Evolutionary conservation across 1,284 basidiomycete genomes (phyloP).

Genomic region (Bondarzewia mesenterica): DNA sequence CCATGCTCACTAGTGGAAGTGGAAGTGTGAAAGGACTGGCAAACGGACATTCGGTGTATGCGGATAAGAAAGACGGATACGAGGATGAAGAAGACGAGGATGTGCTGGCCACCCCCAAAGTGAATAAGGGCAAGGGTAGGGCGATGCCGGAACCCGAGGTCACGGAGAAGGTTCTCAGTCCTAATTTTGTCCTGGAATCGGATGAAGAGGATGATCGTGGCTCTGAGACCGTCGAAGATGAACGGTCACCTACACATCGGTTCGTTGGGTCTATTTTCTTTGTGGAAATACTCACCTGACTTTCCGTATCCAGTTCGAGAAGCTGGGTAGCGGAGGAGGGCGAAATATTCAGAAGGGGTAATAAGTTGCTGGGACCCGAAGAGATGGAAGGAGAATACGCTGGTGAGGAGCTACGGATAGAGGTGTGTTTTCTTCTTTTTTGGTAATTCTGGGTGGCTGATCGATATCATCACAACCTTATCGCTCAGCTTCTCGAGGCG

Average conservation of each 20-base stretch:
- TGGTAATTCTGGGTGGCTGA: background rate
- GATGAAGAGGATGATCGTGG: constrained; percentile 57
- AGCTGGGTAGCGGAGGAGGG: constrained; percentile 84
- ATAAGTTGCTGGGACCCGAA: constrained; percentile 68
- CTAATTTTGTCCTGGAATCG: constrained; percentile 43
- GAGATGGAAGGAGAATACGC: constrained; percentile 82
- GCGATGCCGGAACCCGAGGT: constrained; percentile 61
- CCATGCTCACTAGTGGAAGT: background rate
- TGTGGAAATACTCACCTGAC: background rate
- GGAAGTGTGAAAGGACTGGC: background rate
- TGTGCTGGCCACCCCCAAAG: constrained; percentile 45
- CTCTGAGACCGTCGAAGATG: constrained; percentile 26
- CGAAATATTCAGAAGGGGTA: constrained; percentile 88
- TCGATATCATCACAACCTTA: background rate
- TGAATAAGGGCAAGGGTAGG: constrained; percentile 69
- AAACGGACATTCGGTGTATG: constrained; percentile 8
- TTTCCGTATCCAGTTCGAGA: constrained; percentile 39
- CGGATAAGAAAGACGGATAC: constrained; percentile 16
- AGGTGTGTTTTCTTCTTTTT: constrained; percentile 45
- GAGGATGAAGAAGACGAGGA: constrained; percentile 26
- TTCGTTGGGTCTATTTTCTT: constrained; percentile 24
- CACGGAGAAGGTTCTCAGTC: constrained; percentile 62
- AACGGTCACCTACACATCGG: constrained; percentile 51
- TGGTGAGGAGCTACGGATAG: constrained; percentile 76
- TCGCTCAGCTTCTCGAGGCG: constrained; percentile 44